Base-by-base conservation (phyloP, 176 grass and related monocot genomes). In the Ensete ventricosum region DNA sequence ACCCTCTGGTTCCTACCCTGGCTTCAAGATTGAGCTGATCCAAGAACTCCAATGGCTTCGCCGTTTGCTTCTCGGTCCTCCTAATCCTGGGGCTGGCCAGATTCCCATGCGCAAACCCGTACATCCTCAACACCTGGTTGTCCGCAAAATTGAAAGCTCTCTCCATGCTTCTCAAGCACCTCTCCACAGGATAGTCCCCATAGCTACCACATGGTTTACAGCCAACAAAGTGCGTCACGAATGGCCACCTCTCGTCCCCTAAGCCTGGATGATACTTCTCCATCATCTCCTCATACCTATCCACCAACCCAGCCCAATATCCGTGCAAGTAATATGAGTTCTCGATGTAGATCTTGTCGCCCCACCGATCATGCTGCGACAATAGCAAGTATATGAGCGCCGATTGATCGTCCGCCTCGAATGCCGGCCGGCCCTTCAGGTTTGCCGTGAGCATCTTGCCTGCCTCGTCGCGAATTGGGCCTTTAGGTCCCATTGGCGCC, bases 361-460 rank as follows among this genome's bases (percentile, higher is more conserved):
- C 75, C 93, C 93, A 96, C 57, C 73, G 77, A 12, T 80, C 54
- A 14, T 84, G 81, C 81, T 96, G 89, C 75, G 81, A 85, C 7
- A 92, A 53, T 23, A 96, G 85, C 64, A 96, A 83, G 84, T 90
- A 96, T 7, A 96, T 77, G 64, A 96, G 83, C 25, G 87, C 93
- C 43, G 93, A 96, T 80, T 96, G 93, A 84, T 96, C 93, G 74
- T 96, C 89, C 12, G 93, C 93, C 83, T 96, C 89, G 80, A 96
- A 96, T 17, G 78, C 73, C 20, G 93, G 87, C 1, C 87, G 85
- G 10, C 81, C 89, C 77, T 91, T 64, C 25, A 96, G 85, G 78
- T 88, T 83, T 48, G 65, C 63, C 2, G 89, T 81, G 50, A 96
- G 84, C 14, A 85, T 73, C 79, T 86, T 82, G 4, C 89, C 89